These are phyloP conservation scores for Stevia rebaudiana DNA, from an alignment of 140 eudicot species.

Conservation along the genomic window DNA sequence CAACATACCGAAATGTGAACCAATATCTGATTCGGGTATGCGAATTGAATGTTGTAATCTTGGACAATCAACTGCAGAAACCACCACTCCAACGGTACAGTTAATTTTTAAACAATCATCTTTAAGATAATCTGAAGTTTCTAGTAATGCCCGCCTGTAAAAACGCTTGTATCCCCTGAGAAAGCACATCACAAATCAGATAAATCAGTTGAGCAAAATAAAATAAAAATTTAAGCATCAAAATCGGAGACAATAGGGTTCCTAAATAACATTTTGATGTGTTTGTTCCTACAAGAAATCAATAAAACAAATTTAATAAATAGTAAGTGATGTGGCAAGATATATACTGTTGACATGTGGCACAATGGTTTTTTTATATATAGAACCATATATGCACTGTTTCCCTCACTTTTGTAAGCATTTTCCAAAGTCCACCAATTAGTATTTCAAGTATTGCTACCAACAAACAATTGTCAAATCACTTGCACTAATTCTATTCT, in stretches of 20 bases:
- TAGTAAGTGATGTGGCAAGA: not conserved
- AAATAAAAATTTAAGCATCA: slow-evolving; percentile 1
- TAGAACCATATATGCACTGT: not conserved
- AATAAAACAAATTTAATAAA: not conserved
- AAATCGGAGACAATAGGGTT: not conserved
- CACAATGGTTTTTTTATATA: not conserved
- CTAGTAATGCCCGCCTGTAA: not conserved
- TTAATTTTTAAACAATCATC: slow-evolving; percentile 4
- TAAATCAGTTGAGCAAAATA: not conserved
- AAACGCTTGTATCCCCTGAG: slow-evolving; percentile 28
- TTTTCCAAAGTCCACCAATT: not conserved
- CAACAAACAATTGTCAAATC: too few species aligned
- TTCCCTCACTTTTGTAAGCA: not conserved
- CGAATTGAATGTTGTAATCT: slow-evolving; percentile 69
- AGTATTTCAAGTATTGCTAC: too few species aligned
- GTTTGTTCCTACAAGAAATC: not conserved
- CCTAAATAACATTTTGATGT: not conserved
- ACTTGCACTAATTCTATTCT: too few species aligned
- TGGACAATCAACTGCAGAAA: slow-evolving; percentile 45
- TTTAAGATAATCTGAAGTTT: slow-evolving; percentile 20
- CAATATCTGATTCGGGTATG: slow-evolving; percentile 83
- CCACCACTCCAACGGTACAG: slow-evolving; percentile 21
- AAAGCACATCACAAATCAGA: not conserved
- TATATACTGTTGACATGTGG: not conserved
- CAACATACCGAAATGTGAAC: slow-evolving; percentile 69